Percentiles rank a stretch among this genome's conserved stretches.
Evolutionary conservation across 495 filamentous ascomycete genomes (phyloP).

Genomic region (Jackrogersella minutella): DNA sequence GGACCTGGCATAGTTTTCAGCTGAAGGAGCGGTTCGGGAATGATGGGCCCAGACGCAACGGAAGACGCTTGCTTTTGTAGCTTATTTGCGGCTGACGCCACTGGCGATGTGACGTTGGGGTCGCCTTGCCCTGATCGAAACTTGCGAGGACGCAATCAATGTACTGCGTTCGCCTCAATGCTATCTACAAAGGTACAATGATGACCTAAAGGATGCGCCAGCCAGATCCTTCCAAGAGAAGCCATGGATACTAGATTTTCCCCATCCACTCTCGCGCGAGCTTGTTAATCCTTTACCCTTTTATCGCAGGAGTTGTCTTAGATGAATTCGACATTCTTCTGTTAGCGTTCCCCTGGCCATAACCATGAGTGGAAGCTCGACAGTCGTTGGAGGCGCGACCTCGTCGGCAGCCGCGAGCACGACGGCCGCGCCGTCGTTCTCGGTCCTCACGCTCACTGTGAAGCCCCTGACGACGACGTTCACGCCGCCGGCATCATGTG

Average conservation of each 20-base stretch:
- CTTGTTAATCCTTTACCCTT: not conserved
- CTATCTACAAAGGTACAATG: too few relatives aligned
- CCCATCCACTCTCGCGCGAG: not conserved
- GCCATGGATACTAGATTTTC: slow-evolving; percentile 3
- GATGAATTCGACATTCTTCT: too few relatives aligned
- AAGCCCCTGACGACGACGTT: slow-evolving; percentile 33
- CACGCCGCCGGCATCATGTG: slow-evolving; percentile 33
- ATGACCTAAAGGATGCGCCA: not conserved
- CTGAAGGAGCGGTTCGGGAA: too few relatives aligned
- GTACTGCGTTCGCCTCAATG: too few relatives aligned
- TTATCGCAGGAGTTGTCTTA: not conserved
- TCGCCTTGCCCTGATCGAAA: not conserved
- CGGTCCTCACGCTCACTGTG: slow-evolving; percentile 25
- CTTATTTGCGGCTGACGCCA: not conserved
- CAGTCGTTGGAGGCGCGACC: not conserved
- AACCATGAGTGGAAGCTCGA: not conserved
- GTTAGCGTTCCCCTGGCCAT: not conserved
- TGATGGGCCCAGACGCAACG: too few relatives aligned
- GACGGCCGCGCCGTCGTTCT: slow-evolving; percentile 9
- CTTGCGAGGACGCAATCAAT: too few relatives aligned
- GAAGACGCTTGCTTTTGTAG: not conserved
- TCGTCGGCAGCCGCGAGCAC: not conserved
- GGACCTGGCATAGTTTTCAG: too few relatives aligned
- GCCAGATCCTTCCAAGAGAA: slow-evolving; percentile 16
- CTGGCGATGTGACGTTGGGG: slow-evolving; percentile 1